Percentiles rank a stretch among this genome's conserved stretches.
Evolutionary conservation across 1,284 basidiomycete species (phyloP).

Genomic region (Chondrostereum purpureum): DNA sequence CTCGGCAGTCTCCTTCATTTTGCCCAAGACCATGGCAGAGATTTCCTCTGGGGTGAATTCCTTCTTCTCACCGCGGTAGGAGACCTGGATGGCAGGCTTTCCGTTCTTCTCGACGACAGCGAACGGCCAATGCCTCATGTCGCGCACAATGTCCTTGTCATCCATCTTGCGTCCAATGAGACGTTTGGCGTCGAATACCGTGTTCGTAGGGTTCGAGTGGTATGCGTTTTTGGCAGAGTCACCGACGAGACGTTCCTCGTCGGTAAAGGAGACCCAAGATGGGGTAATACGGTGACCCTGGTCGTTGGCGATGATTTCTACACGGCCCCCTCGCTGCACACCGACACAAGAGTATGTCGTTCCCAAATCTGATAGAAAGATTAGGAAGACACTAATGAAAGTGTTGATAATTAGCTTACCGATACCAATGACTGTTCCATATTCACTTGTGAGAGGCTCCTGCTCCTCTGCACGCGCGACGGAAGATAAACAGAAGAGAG

Average conservation of each 20-base stretch:
- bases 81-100: constrained; percentile 83
- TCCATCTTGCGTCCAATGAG: constrained; percentile 87
- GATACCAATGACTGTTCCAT: constrained; percentile 94
- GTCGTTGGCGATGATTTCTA: constrained; percentile 97
- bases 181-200: constrained; percentile 97
- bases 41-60: constrained; percentile 87
- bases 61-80: constrained; percentile 82
- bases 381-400: constrained; percentile 16
- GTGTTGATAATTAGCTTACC: constrained; percentile 40
- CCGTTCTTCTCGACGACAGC: constrained; percentile 72
- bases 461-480: constrained; percentile 55
- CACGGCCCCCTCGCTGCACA: constrained; percentile 88
- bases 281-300: constrained; percentile 97
- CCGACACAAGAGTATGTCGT: constrained; percentile 63
- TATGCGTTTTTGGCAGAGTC: constrained; percentile 77
- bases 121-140: constrained; percentile 90
- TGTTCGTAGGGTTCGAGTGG: constrained; percentile 87
- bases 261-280: constrained; percentile 88
- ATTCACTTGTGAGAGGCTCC: constrained; percentile 40
- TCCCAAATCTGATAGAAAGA: constrained; percentile 56
- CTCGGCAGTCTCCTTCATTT: constrained; percentile 99
- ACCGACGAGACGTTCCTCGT: constrained; percentile 87
- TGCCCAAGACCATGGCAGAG: constrained; percentile 89
- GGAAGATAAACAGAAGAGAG: constrained; percentile 59
- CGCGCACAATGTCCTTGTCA: constrained; percentile 73